These are phyloP conservation scores for Rhodamnia rubescens DNA, from an alignment of 345 rosid genomes.

Conservation along the genomic window DNA sequence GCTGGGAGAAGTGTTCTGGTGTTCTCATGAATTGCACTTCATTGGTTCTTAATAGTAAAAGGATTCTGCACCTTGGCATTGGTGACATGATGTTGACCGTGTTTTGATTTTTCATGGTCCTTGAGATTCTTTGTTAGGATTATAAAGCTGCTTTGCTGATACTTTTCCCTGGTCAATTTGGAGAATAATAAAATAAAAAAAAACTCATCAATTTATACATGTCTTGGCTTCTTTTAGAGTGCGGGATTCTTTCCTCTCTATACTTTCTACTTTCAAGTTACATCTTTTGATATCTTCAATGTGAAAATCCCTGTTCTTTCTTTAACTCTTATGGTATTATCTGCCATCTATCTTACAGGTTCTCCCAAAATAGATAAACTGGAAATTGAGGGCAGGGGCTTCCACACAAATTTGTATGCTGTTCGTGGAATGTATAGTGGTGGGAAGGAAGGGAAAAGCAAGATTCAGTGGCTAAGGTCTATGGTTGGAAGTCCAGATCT, in stretches of 20 bases:
- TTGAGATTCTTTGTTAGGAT: not conserved
- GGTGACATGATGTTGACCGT: not conserved
- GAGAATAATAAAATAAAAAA: not conserved
- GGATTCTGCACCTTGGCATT: not conserved
- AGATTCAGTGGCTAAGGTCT: constrained; percentile 91
- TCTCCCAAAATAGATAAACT: constrained; percentile 78
- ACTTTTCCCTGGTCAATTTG: not conserved
- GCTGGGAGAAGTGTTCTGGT: not conserved
- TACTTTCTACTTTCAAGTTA: not conserved
- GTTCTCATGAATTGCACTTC: not conserved
- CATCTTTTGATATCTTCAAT: not conserved
- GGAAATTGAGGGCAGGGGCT: constrained; percentile 93
- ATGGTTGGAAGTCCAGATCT: constrained; percentile 99
- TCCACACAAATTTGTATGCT: constrained; percentile 86
- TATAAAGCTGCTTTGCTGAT: not conserved
- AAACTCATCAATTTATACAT: not conserved
- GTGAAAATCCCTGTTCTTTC: not conserved
- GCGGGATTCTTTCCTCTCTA: not conserved
- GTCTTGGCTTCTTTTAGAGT: not conserved
- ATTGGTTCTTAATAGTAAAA: not conserved
- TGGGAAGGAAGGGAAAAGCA: constrained; percentile 96
- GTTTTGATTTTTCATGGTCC: not conserved
- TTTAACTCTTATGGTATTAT: not conserved
- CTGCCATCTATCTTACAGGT: constrained; percentile 28
- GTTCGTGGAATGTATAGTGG: constrained; percentile 78